Evolutionary conservation across 768 basidiomycete genomes (phyloP).

Genomic region (Boletus barrowsii): DNA sequence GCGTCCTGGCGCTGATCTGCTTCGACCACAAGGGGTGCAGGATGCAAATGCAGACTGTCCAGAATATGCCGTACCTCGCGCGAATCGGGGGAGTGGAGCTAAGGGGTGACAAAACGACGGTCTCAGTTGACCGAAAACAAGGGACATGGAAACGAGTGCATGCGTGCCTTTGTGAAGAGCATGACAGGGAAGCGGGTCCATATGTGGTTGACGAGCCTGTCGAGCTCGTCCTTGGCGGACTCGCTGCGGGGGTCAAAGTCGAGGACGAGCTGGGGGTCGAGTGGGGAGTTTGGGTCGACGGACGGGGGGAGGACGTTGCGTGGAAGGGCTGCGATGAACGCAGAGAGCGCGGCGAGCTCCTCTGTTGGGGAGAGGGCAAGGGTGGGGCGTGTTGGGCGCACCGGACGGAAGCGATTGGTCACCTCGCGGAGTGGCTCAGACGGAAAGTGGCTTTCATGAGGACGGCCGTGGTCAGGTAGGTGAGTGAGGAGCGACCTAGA

Average conservation of each 20-base stretch:
- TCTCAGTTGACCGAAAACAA: background rate
- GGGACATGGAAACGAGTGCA: background rate
- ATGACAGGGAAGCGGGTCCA: slow-evolving; percentile 76
- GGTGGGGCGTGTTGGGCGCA: slow-evolving; percentile 31
- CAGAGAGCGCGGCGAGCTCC: slow-evolving; percentile 73
- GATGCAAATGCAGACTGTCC: slow-evolving; percentile 51
- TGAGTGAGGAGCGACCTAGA: slow-evolving; percentile 33
- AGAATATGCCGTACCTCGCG: slow-evolving; percentile 67
- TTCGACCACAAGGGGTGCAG: slow-evolving; percentile 65
- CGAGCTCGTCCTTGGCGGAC: slow-evolving; percentile 58
- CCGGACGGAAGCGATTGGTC: slow-evolving; percentile 5
- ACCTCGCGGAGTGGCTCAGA: slow-evolving; percentile 16
- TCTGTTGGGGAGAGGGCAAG: slow-evolving; percentile 49
- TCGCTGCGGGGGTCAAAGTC: slow-evolving; percentile 77
- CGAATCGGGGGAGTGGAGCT: slow-evolving; percentile 64
- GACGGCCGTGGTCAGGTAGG: slow-evolving; percentile 10
- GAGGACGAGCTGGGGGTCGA: slow-evolving; percentile 78
- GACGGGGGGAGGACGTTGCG: slow-evolving; percentile 70
- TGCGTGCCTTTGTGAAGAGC: slow-evolving; percentile 63
- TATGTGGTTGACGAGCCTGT: slow-evolving; percentile 56
- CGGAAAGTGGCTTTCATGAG: slow-evolving; percentile 24
- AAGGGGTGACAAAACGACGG: background rate
- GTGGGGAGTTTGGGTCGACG: slow-evolving; percentile 59
- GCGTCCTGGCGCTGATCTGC: slow-evolving; percentile 73
- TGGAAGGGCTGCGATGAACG: slow-evolving; percentile 69